Conservation (phyloP, 2,329 filamentous ascomycete species). For the Epicoccum sorghinum region DNA sequence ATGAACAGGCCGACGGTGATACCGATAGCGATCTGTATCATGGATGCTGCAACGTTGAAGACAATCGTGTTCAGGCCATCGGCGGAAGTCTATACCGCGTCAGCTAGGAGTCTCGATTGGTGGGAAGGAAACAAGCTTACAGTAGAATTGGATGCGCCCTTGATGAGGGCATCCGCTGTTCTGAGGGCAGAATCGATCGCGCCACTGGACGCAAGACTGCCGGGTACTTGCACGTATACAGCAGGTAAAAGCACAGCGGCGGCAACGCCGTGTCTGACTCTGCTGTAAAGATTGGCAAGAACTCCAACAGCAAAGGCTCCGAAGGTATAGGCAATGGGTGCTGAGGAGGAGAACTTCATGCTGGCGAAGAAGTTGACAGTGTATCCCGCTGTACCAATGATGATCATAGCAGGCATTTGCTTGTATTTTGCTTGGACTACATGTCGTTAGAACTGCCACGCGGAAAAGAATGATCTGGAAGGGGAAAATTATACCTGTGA, state of each 20-base stretch:
- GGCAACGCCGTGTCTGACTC: constrained; percentile 61
- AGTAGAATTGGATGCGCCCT: constrained; percentile 22
- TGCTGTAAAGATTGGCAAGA: constrained; percentile 77
- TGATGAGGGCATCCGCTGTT: constrained; percentile 37
- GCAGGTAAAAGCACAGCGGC: constrained; percentile 41
- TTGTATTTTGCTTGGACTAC: constrained; percentile 77
- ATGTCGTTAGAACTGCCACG: no score
- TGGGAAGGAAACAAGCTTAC: constrained; percentile 15
- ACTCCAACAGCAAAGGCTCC: constrained; percentile 78
- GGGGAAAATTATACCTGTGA: constrained; percentile 54
- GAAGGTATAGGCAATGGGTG: constrained; percentile 76
- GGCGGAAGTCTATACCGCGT: constrained; percentile 22
- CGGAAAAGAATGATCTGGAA: not conserved
- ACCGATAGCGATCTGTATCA: constrained; percentile 59
- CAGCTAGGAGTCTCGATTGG: not conserved
- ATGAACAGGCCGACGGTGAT: constrained; percentile 59
- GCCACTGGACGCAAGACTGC: constrained; percentile 39
- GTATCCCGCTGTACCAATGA: constrained; percentile 75
- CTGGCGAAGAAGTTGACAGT: constrained; percentile 77
- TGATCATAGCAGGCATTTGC: constrained; percentile 76
- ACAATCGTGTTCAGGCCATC: constrained; percentile 34
- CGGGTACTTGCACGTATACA: constrained; percentile 43
- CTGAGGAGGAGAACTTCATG: constrained; percentile 68
- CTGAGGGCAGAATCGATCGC: constrained; percentile 36
- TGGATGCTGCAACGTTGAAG: constrained; percentile 55